A percentile compares a stretch with the other conserved stretches of the same genome.
These are phyloP conservation scores for Kwoniella botswanensis DNA, from an alignment of 768 basidiomycete genomes.

Conservation along the genomic window DNA sequence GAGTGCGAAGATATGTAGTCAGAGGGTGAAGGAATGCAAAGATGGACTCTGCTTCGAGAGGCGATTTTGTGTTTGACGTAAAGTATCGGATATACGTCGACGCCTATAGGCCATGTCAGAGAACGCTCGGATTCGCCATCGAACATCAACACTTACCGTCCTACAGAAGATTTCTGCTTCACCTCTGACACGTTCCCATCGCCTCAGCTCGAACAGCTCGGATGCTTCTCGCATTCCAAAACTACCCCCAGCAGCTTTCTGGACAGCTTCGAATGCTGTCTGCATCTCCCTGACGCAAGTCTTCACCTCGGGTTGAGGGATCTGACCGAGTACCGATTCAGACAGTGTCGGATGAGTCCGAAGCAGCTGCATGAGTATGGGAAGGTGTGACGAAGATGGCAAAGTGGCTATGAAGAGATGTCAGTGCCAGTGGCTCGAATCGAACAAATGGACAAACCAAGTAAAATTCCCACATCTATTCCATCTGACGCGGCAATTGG, in stretches of 20 bases:
- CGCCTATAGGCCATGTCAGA: conserved; percentile 29
- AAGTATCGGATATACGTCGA: conserved; percentile 46
- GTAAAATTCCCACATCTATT: conserved; percentile 47
- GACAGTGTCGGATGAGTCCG: conserved; percentile 34
- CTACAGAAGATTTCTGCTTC: conserved; percentile 33
- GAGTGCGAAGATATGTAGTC: conserved; percentile 24
- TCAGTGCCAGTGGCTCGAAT: background rate
- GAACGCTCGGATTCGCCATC: background rate
- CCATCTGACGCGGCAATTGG: conserved; percentile 13
- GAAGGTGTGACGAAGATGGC: conserved; percentile 42
- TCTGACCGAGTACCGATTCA: conserved; percentile 28
- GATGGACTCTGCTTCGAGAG: conserved; percentile 21
- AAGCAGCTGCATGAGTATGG: conserved; percentile 43
- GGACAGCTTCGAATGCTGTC: conserved; percentile 23
- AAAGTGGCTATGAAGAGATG: conserved; percentile 34
- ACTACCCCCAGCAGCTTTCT: conserved; percentile 17
- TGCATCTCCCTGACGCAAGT: conserved; percentile 36
- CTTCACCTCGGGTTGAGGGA: conserved; percentile 41
- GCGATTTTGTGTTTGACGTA: background rate
- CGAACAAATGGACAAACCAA: conserved; percentile 35
- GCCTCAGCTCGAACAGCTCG: background rate
- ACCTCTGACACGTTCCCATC: conserved; percentile 27
- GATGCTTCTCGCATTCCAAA: background rate
- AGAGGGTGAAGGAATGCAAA: conserved; percentile 36
- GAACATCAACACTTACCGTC: conserved; percentile 31